Percentiles rank a stretch among this genome's conserved stretches.
phyloP scores from a whole-genome alignment of 176 grass and related monocot genomes.

The Melocanna baccifera region DNA sequence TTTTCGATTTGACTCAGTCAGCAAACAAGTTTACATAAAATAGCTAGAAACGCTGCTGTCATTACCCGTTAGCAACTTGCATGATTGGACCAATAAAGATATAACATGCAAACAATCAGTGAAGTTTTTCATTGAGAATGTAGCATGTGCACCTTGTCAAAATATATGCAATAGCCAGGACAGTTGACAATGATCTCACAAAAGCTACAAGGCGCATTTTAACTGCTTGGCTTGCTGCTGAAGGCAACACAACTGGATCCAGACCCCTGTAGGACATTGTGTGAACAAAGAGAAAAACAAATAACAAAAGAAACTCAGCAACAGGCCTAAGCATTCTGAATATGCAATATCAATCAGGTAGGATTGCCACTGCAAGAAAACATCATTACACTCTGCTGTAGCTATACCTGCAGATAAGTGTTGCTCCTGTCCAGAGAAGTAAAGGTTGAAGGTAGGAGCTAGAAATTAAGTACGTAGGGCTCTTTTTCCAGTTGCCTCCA shows the following conservation, averaged over 20 bases:
- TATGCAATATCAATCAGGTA: conserved; percentile 22
- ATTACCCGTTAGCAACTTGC: not conserved
- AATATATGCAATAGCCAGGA: conserved; percentile 76
- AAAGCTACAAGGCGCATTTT: conserved; percentile 81
- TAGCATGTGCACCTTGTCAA: conserved; percentile 68
- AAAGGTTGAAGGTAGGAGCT: conserved; percentile 85
- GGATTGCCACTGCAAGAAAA: not conserved
- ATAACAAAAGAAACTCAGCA: not conserved
- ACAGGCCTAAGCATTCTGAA: not conserved
- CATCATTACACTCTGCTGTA: not conserved
- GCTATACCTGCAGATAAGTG: conserved; percentile 79
- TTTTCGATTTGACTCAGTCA: conserved; percentile 8
- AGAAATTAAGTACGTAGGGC: conserved; percentile 79
- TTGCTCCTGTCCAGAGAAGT: conserved; percentile 87
- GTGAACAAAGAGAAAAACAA: conserved; percentile 22
- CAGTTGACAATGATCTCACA: conserved; percentile 86
- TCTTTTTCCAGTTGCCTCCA: conserved; percentile 90
- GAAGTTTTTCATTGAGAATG: not conserved
- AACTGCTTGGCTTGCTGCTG: conserved; percentile 79
- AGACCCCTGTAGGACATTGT: conserved; percentile 53
- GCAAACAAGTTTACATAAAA: not conserved
- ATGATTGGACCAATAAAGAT: conserved; percentile 5
- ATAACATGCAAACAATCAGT: conserved; percentile 2
- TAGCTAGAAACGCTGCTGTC: not conserved
- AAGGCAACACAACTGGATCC: conserved; percentile 73